Base-by-base conservation (phyloP, 139 green algal species). In the Chlorella vulgaris region DNA sequence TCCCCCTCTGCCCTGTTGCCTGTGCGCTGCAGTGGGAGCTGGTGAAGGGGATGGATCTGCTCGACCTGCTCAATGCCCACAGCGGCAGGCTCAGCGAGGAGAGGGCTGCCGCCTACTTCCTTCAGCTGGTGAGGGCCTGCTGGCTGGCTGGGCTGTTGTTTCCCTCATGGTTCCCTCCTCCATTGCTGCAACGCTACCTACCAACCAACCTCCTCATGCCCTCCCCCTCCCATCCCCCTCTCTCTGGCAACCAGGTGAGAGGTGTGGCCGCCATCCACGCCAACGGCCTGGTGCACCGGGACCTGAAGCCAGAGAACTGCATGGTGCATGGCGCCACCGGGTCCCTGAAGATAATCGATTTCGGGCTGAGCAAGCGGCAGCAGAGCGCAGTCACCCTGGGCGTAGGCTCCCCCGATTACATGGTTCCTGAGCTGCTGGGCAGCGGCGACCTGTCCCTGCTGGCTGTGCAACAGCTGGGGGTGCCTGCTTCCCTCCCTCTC, bases 291-390 rank as follows among this genome's bases (percentile, higher is more conserved):
- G 92, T 88, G 40, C 93, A 97, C 86, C 84, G 93, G 5, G 93
- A 97, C 81, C 80, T 97, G 51, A 97, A 97, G 83, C 89, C 92
- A 0, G 93, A 96, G 81, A 96, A 97, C 81, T 91, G 80, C 77
- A 92, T 96, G 85, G 81, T 98, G 69, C 87, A 94, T 21, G 24
- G 13, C 47, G 74, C 67, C n/a, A 74, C 43, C 18, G 88, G 88
- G 3, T 40, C 84, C 7, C 31, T 94, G 28, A 92, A 91, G 81
- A 83, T 97, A 42, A 96, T 97, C 69, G 93, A 97, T 80, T 96
- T 97, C 84, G 94, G 94, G 24, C 84, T 97, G 29, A 86, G 76
- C 66, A 95, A 95, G 88, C 88, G 91, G 70, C 77, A 94, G 47
- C 82, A 92, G 26, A 88, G 67, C 1, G 93, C 89, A 0, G 75